A percentile compares a stretch with the other conserved stretches of the same genome.
phyloP scores from a whole-genome alignment of 2,329 filamentous ascomycete species.

The Aspergillus sp. region DNA sequence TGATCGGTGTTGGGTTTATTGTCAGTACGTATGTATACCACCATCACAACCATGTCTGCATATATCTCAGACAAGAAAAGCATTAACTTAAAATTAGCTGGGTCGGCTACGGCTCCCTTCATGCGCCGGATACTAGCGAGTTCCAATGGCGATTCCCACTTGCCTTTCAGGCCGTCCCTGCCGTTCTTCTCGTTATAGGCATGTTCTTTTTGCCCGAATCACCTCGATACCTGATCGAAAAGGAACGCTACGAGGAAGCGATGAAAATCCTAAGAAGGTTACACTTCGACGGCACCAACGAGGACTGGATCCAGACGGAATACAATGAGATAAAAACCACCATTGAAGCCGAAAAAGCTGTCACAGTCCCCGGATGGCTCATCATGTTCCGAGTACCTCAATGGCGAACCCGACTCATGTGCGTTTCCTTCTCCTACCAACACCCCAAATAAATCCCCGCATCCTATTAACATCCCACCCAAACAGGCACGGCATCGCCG shows the following conservation, averaged over 20 bases:
- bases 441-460: too few relatives aligned
- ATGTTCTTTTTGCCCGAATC: constrained; percentile 39
- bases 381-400: constrained; percentile 46
- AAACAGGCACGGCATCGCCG: constrained; percentile 55
- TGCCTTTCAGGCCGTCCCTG: constrained; percentile 44
- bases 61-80: background rate
- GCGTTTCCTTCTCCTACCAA: constrained; percentile 10
- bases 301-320: constrained; percentile 56
- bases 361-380: constrained; percentile 49
- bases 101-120: constrained; percentile 53
- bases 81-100: constrained; percentile 30
- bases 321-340: constrained; percentile 43
- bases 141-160: constrained; percentile 41
- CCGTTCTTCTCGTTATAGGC: constrained; percentile 37
- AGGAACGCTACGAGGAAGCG: constrained; percentile 52
- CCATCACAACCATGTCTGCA: background rate
- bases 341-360: constrained; percentile 60
- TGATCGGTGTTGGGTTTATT: constrained; percentile 48
- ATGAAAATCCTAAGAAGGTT: constrained; percentile 54
- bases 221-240: constrained; percentile 42
- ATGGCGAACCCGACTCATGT: constrained; percentile 61
- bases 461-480: background rate
- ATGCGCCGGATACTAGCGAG: constrained; percentile 32
- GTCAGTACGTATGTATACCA: constrained; percentile 41
- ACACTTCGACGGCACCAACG: constrained; percentile 56